Base-by-base conservation (phyloP, 1,284 basidiomycete genomes). In the Trichosporon faecale region DNA sequence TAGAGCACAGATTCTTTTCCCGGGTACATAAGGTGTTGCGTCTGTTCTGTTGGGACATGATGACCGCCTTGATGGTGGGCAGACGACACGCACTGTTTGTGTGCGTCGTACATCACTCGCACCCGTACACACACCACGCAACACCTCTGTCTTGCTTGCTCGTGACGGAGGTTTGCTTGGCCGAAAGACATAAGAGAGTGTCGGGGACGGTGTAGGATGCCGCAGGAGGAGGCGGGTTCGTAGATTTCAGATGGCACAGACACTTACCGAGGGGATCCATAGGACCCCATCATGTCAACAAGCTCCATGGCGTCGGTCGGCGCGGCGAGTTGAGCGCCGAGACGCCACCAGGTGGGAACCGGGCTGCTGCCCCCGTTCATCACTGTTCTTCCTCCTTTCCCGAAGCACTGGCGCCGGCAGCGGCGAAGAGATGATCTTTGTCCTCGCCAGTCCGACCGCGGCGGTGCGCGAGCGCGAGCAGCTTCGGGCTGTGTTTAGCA, bases 221-320 rank as follows among this genome's bases (percentile, higher is more conserved):
- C 25, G 52, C 14, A 57, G 52, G 16, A 12, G 16, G 14, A 27
- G 14, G 29, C 8, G n/a, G 29, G n/a, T 1, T 6, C 6, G 27
- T 2, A 14, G 25, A 21, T n/a, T 61, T 61, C 29, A 9, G 57
- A 27, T 31, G 57, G n/a, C 8, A 18, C 33, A 18, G 16, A n/a
- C 33, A 61, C 57, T 61, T 33, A 61, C 57, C 57, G 57, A 61
- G 57, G 29, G 18, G 57, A 61, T 33, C 57, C 57, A 9, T 61
- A n/a, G 27, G 57, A 61, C 57, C 57, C 57, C 57, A n/a, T 61
- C 57, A 31, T 31, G 27, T 61, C 57, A 33, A 33, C 16, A 16
- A 31, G 23, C 16, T 61, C 57, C 18, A 31, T 31, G 57, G 57
- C 57, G 27, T 31, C 57, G 27, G 18, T 12, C 16, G 57, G 57